These are phyloP conservation scores for Fonsecaea nubica DNA, from an alignment of 2,329 filamentous ascomycete species.

Conservation along the genomic window DNA sequence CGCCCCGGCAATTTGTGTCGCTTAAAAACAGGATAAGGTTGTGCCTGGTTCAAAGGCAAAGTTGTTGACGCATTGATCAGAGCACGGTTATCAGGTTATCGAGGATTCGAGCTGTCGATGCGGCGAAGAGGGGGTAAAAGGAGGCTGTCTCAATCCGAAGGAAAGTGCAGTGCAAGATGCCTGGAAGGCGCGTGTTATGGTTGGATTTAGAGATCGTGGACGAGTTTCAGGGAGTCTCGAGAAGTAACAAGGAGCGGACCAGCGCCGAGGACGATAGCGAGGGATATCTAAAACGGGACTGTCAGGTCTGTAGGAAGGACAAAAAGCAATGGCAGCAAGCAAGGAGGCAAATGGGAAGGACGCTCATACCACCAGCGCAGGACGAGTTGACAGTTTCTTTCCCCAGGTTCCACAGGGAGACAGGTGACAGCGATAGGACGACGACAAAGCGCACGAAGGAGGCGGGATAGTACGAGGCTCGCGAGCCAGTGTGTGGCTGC, in stretches of 20 bases:
- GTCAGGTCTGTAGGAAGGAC: conserved; percentile 20
- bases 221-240: conserved; percentile 5
- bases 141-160: neutral
- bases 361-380: conserved; percentile 22
- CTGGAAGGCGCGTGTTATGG: conserved; percentile 13
- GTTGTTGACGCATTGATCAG: conserved; percentile 24
- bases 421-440: conserved; percentile 27
- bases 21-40: conserved; percentile 1
- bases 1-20: conserved; percentile 13
- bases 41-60: neutral
- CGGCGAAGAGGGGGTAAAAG: conserved; percentile 3
- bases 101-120: neutral
- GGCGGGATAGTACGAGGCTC: conserved; percentile 34
- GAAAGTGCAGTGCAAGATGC: neutral
- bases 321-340: conserved; percentile 15
- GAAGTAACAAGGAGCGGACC: conserved; percentile 29
- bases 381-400: conserved; percentile 23
- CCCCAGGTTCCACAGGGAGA: conserved; percentile 34
- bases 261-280: conserved; percentile 29
- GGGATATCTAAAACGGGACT: conserved; percentile 27
- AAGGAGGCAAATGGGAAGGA: conserved; percentile 23
- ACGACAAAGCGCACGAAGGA: conserved; percentile 28
- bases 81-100: neutral
- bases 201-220: conserved; percentile 23
- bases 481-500: conserved; percentile 23